A percentile compares a stretch with the other conserved stretches of the same genome.
phyloP scores from a whole-genome alignment of 2,329 filamentous ascomycete species.

The Grosmannia serpens region DNA sequence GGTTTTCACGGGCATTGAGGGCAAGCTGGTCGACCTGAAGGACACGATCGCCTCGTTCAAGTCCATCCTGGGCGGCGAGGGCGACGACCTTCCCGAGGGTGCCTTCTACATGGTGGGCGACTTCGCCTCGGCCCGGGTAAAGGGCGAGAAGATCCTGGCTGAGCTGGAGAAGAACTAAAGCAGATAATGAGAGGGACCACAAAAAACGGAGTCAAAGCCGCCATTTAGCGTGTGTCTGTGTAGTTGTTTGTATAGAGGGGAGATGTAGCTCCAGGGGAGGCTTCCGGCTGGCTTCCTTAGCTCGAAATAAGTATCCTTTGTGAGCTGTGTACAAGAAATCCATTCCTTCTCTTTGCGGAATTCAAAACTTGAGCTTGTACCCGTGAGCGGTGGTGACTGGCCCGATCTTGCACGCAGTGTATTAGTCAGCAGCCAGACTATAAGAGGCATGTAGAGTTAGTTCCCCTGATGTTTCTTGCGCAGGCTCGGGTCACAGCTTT shows the following conservation, averaged over 20 bases:
- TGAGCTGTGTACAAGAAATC: constrained; percentile 45
- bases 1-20: constrained; percentile 88
- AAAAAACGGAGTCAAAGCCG: constrained; percentile 2
- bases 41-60: constrained; percentile 97
- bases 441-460: too few species aligned
- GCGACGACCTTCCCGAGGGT: constrained; percentile 90
- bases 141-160: constrained; percentile 99
- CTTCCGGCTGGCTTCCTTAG: too few species aligned
- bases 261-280: constrained; percentile 30
- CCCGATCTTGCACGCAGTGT: too few species aligned
- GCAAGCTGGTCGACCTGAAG: constrained; percentile 94
- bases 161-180: constrained; percentile 61
- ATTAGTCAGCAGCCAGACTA: too few species aligned
- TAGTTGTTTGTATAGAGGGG: constrained; percentile 42
- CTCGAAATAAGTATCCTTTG: constrained; percentile 46
- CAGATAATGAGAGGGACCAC: constrained; percentile 3
- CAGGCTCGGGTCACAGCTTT: too few species aligned
- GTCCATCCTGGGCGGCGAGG: constrained; percentile 88
- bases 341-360: constrained; percentile 15
- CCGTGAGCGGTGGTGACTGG: neutral
- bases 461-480: too few species aligned
- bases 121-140: constrained; percentile 80
- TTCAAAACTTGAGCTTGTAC: neutral
- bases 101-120: constrained; percentile 98
- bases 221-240: constrained; percentile 4